Evolutionary conservation across 2,329 filamentous ascomycete genomes (phyloP).

Genomic region (Ophiostoma novo-ulmi): DNA sequence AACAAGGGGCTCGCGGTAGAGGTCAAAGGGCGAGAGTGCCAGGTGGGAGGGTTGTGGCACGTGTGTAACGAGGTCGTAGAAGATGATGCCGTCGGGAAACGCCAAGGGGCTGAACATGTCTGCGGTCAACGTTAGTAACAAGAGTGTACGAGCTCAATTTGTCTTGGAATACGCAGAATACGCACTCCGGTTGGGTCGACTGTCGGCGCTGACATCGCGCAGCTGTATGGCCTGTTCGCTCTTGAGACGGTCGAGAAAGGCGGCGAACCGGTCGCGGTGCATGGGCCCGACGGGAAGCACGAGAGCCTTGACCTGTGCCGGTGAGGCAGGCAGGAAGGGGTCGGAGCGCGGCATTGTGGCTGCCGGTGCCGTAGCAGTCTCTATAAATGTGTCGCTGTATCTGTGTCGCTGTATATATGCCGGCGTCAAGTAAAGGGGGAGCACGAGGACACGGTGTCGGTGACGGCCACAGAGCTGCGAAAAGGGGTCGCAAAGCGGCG

Average conservation of each 20-base stretch:
- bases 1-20: constrained; percentile 77
- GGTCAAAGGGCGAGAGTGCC: constrained; percentile 79
- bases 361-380: background rate
- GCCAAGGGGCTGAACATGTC: constrained; percentile 91
- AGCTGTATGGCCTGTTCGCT: constrained; percentile 76
- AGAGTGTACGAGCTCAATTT: too few species aligned
- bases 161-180: constrained; percentile 40
- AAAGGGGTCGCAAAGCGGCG: background rate
- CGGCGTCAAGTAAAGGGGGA: background rate
- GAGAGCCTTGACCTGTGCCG: constrained; percentile 82
- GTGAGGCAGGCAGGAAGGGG: constrained; percentile 82
- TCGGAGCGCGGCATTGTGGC: constrained; percentile 47
- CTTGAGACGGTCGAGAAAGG: constrained; percentile 72
- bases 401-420: background rate
- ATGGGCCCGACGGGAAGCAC: constrained; percentile 84
- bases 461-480: background rate
- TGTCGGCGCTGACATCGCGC: constrained; percentile 80
- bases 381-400: background rate
- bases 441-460: constrained; percentile 10
- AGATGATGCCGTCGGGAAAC: constrained; percentile 77
- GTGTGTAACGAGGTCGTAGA: constrained; percentile 82
- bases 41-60: constrained; percentile 74
- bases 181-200: constrained; percentile 79
- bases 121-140: constrained; percentile 36
- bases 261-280: constrained; percentile 70